These are phyloP conservation scores for Flaveria brownii DNA, from an alignment of 129 eudicot species.

Conservation along the genomic window DNA sequence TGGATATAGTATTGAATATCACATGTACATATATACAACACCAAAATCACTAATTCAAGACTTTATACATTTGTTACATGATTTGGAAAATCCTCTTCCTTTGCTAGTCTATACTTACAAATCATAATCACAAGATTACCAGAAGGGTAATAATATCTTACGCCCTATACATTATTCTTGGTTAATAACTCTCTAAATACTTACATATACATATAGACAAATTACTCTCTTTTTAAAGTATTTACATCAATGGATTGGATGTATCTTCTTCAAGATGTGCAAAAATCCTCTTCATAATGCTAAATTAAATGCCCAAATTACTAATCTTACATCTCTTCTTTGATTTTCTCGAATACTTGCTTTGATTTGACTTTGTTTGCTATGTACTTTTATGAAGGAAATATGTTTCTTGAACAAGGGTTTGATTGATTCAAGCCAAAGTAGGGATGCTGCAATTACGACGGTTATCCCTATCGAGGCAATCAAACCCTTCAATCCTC, in stretches of 20 bases:
- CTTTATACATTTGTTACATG: conserved; percentile 39
- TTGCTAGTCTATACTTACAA: conserved; percentile 50
- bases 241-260: conserved; percentile 31
- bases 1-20: conserved; percentile 10
- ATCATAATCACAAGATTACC: conserved; percentile 45
- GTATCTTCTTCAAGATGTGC: conserved; percentile 39
- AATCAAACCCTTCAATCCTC: conserved; percentile 90
- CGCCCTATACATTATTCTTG: conserved; percentile 27
- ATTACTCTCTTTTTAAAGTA: conserved; percentile 32
- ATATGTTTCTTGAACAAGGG: conserved; percentile 15
- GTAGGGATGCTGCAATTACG: conserved; percentile 93
- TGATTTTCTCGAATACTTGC: conserved; percentile 16
- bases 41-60: conserved; percentile 19
- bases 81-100: conserved; percentile 36
- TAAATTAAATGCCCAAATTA: conserved; percentile 21
- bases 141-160: conserved; percentile 36
- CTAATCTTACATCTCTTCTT: conserved; percentile 22
- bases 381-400: conserved; percentile 36
- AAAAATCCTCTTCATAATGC: conserved; percentile 37
- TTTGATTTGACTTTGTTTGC: conserved; percentile 16
- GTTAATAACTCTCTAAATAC: conserved; percentile 39
- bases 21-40: conserved; percentile 24
- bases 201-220: not conserved
- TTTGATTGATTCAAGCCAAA: conserved; percentile 54
- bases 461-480: conserved; percentile 79